Evolutionary conservation across 148 eudicot species (phyloP).

Genomic region (Camellia japonica): DNA sequence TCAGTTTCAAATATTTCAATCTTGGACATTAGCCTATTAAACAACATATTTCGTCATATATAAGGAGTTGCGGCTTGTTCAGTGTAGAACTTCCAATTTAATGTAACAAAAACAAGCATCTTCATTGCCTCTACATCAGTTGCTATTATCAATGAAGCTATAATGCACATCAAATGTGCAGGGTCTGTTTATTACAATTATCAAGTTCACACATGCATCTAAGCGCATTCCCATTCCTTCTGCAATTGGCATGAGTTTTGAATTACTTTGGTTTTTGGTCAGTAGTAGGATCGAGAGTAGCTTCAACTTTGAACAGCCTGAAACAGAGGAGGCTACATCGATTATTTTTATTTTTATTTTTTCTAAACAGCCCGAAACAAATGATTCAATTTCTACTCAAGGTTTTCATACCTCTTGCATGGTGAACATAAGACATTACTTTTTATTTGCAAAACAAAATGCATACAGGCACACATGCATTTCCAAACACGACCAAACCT

Average conservation of each 20-base stretch:
- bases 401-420: not conserved
- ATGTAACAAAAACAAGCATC: not conserved
- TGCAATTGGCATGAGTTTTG: not conserved
- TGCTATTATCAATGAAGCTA: not conserved
- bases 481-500: not conserved
- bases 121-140: not conserved
- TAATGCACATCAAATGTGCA: not conserved
- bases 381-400: not conserved
- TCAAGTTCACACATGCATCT: not conserved
- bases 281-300: not conserved
- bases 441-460: not conserved
- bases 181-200: not conserved
- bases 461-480: not conserved
- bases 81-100: not conserved
- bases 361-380: not conserved
- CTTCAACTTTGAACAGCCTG: not conserved
- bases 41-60: not conserved
- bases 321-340: not conserved
- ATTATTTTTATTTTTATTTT: not conserved
- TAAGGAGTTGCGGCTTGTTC: not conserved
- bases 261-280: not conserved
- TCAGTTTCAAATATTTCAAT: not conserved
- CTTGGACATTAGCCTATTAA: not conserved
- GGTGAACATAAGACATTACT: not conserved
- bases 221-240: not conserved